These are phyloP conservation scores for Daedaleopsis nitida DNA, from an alignment of 768 basidiomycete genomes.

Conservation along the genomic window DNA sequence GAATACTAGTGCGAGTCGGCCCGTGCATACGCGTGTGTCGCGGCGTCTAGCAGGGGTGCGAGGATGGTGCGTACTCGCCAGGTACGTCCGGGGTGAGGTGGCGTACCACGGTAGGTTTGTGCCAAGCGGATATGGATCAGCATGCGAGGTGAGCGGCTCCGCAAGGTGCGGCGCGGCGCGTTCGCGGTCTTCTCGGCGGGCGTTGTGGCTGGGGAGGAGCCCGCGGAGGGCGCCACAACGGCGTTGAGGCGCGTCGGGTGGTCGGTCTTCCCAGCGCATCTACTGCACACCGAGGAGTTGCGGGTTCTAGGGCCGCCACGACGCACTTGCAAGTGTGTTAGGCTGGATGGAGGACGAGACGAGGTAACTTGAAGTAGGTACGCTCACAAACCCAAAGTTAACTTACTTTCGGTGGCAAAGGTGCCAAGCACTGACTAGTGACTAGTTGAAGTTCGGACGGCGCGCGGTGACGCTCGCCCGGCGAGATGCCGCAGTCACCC, in stretches of 20 bases:
- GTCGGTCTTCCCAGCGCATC: not conserved
- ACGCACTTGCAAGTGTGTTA: not conserved
- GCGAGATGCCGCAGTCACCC: not conserved
- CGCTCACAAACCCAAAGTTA: not conserved
- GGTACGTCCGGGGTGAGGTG: no score
- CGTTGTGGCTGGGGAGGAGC: not conserved
- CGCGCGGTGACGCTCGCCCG: no score
- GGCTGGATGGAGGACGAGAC: not conserved
- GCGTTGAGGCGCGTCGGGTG: not conserved
- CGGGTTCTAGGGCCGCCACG: slow-evolving; percentile 9
- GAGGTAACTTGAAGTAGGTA: no score
- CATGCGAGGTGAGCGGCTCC: slow-evolving; percentile 9
- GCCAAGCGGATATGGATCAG: slow-evolving; percentile 6
- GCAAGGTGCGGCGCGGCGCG: slow-evolving; percentile 7
- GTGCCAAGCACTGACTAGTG: no score
- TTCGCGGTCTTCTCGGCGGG: slow-evolving; percentile 3
- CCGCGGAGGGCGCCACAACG: slow-evolving; percentile 5
- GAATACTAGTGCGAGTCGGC: not conserved
- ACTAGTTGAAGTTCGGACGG: no score
- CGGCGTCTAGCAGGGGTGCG: no score
- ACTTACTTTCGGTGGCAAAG: not conserved
- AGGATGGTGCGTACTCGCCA: no score
- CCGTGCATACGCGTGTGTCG: not conserved
- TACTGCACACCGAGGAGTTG: slow-evolving; percentile 12
- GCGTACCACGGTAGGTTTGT: slow-evolving; percentile 5